Evolutionary conservation across 495 filamentous ascomycete species (phyloP).

Genomic region (Tuber indicum): DNA sequence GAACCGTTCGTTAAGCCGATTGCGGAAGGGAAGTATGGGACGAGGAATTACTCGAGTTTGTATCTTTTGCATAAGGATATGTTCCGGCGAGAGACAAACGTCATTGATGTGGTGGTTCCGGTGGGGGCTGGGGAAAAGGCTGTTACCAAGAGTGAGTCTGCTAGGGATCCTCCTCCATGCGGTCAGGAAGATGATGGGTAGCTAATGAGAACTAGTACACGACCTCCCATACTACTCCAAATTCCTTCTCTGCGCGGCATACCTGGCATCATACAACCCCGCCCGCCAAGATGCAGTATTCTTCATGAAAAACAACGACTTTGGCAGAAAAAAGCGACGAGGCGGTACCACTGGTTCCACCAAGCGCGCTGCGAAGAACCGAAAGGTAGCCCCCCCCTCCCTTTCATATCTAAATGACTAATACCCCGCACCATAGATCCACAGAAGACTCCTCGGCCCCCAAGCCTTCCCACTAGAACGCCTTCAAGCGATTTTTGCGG

Average conservation of each 20-base stretch:
- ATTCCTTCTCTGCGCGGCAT: conserved; percentile 75
- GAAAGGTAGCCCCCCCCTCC: conserved; percentile 50
- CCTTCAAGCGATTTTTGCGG: conserved; percentile 77
- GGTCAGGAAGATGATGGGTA: background rate
- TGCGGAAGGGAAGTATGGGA: conserved; percentile 55
- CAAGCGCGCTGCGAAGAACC: conserved; percentile 48
- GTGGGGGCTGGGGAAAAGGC: conserved; percentile 19
- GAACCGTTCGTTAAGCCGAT: conserved; percentile 62
- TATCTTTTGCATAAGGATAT: conserved; percentile 40
- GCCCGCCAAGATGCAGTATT: conserved; percentile 67
- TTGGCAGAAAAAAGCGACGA: conserved; percentile 48
- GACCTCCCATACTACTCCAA: conserved; percentile 74
- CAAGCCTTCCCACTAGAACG: conserved; percentile 82
- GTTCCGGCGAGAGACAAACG: conserved; percentile 35
- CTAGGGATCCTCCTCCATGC: background rate
- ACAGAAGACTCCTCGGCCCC: conserved; percentile 62
- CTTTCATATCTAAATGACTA: conserved; percentile 36
- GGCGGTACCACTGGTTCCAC: conserved; percentile 48
- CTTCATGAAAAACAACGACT: conserved; percentile 73
- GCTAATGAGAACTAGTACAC: conserved; percentile 26
- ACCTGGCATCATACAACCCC: conserved; percentile 85
- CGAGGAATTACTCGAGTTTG: conserved; percentile 75
- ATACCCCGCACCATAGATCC: conserved; percentile 46
- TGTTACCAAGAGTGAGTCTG: conserved; percentile 18
- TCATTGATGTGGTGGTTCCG: conserved; percentile 51